Evolutionary conservation across 352 stramenopile species (phyloP), one percentile per base, ranked within the genome.

Genomic region (Pythium brachiatum): DNA sequence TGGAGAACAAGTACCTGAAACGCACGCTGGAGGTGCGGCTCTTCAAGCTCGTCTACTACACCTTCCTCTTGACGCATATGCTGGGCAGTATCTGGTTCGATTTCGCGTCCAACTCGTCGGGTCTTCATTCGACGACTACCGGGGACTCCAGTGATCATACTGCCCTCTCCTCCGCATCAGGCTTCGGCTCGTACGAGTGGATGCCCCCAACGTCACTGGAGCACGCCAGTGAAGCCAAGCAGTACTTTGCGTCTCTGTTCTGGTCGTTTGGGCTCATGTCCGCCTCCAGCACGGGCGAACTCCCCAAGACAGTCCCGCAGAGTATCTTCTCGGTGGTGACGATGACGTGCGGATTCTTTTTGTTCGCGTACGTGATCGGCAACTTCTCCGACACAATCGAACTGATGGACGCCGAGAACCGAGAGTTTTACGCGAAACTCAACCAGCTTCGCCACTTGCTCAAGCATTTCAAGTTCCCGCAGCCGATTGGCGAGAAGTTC

Each of bases 21-120:
- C 75, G 73, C 36, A 89, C 78, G 1, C 46, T 79, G 1, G 72
- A 91, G n/a, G 53, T 91, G 0, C 76, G 81, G 2, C 29, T 91
- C 20, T 83, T 88, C 68, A 91, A 88, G 66, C 53, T 91, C n/a
- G 68, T 91, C 15, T 90, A 89, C 60, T 90, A 87, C 64, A 86
- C 78, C 0, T 89, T 88, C 38, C 55, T 90, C 25, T 64, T 89
- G 1, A 76, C 74, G 2, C 81, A 90, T 50, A 69, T 74, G 0
- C 73, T 86, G 7, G 81, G 75, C 6, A 84, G 81, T 34, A 74
- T 85, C 26, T 90, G 78, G 70, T 89, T 88, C 36, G 78, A 89
- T 34, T 90, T 85, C 46, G 72, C 66, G 0, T 70, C 67, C 1
- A 69, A 74, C 26, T 20, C 53, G 5, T 74, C 67, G 5, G 53